These are phyloP conservation scores for Russula ochroleuca DNA, from an alignment of 768 basidiomycete genomes.

Conservation along the genomic window DNA sequence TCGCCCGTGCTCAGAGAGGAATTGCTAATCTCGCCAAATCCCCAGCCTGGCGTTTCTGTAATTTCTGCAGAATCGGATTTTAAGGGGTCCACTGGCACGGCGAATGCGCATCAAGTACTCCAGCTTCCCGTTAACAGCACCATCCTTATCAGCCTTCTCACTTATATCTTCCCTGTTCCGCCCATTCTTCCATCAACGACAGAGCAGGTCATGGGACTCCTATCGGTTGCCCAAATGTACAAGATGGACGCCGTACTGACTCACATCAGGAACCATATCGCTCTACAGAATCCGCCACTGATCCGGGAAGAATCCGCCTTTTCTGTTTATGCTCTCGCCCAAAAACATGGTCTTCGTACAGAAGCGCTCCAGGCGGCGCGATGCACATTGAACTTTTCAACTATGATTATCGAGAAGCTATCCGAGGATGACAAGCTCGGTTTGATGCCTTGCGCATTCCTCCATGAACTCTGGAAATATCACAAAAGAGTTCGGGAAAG, in stretches of 20 bases:
- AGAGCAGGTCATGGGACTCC: conserved; percentile 9
- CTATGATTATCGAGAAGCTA: neutral
- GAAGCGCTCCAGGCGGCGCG: conserved; percentile 12
- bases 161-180: conserved; percentile 1
- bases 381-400: neutral
- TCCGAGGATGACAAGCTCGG: neutral
- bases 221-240: conserved; percentile 5
- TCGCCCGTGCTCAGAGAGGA: conserved; percentile 38
- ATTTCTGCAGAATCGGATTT: neutral
- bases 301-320: neutral
- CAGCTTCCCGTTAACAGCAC: neutral
- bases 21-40: conserved; percentile 25
- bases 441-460: neutral
- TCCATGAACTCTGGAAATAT: conserved; percentile 17
- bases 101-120: neutral
- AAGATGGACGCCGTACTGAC: conserved; percentile 6
- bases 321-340: neutral
- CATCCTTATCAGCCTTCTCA: conserved; percentile 11
- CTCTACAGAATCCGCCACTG: neutral
- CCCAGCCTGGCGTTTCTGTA: neutral
- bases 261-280: conserved; percentile 1
- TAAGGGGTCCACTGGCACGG: neutral
- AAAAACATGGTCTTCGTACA: conserved; percentile 5
- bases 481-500: neutral
- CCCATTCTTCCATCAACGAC: conserved; percentile 1